Evolutionary conservation across 805 yeast species (phyloP).

Genomic region (Kazachstania africana): DNA sequence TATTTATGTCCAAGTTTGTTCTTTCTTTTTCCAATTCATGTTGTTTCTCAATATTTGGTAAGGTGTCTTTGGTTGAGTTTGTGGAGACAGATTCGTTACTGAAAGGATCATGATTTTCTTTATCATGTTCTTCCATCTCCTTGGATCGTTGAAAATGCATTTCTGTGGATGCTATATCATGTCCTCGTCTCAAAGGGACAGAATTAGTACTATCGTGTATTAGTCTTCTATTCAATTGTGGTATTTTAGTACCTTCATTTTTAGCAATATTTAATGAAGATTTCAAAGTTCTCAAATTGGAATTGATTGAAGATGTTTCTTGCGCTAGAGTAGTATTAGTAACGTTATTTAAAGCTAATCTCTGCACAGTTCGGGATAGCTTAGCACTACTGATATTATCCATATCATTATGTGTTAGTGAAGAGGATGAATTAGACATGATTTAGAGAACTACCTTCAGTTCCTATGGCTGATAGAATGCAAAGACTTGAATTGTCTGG

Average conservation of each 20-base stretch:
- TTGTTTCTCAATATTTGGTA: neutral
- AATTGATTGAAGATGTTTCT: constrained; percentile 11
- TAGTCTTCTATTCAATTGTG: constrained; percentile 9
- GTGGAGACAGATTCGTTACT: constrained; percentile 11
- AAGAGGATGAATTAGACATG: constrained; percentile 3
- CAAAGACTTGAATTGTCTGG: too few relatives aligned
- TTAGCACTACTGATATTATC: too few relatives aligned
- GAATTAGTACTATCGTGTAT: neutral
- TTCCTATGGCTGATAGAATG: too few relatives aligned
- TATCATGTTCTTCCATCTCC: too few relatives aligned
- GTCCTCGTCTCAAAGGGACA: neutral
- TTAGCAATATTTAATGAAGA: constrained; percentile 9
- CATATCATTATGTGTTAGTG: too few relatives aligned
- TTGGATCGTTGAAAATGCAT: too few relatives aligned
- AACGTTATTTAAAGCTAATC: constrained; percentile 27
- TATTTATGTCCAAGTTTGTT: neutral
- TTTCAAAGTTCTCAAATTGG: constrained; percentile 11
- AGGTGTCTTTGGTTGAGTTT: constrained; percentile 1
- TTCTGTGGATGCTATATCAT: neutral
- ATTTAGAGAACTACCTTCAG: too few relatives aligned
- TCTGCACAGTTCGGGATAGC: constrained; percentile 16
- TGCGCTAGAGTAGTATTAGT: constrained; percentile 23
- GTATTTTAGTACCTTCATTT: constrained; percentile 11
- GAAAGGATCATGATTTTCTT: constrained; percentile 20
- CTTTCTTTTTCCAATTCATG: neutral